Percentiles rank a stretch among this genome's conserved stretches.
Evolutionary conservation across 2,329 filamentous ascomycete genomes (phyloP).

Genomic region (Monilinia fructicola): DNA sequence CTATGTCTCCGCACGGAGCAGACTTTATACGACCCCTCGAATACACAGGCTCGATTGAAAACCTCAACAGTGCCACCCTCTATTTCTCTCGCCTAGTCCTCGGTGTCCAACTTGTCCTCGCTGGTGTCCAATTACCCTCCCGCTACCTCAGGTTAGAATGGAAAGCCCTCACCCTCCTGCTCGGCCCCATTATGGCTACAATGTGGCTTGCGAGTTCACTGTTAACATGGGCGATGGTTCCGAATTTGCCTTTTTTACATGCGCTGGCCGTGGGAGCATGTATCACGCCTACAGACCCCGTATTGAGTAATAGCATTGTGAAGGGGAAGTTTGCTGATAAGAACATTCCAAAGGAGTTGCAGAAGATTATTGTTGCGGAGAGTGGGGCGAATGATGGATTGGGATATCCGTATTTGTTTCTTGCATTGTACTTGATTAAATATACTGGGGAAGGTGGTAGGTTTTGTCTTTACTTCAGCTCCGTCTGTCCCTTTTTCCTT

Average conservation of each 20-base stretch:
- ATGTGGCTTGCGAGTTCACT: constrained; percentile 88
- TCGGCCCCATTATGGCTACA: constrained; percentile 78
- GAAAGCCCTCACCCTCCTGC: constrained; percentile 69
- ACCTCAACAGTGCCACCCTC: constrained; percentile 71
- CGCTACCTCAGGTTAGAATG: constrained; percentile 78
- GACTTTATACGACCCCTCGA: constrained; percentile 74
- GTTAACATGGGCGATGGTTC: constrained; percentile 74
- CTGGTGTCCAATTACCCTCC: constrained; percentile 82
- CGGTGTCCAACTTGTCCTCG: constrained; percentile 85
- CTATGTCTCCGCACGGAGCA: constrained; percentile 74
- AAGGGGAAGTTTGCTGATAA: constrained; percentile 93
- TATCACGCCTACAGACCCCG: constrained; percentile 88
- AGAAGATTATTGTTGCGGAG: constrained; percentile 77
- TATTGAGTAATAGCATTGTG: constrained; percentile 84
- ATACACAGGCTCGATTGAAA: constrained; percentile 62
- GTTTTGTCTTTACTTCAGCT: constrained; percentile 44
- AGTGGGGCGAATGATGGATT: constrained; percentile 83
- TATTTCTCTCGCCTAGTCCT: constrained; percentile 85
- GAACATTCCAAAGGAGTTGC: constrained; percentile 78
- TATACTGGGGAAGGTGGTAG: constrained; percentile 57
- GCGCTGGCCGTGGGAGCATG: constrained; percentile 80
- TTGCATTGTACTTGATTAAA: constrained; percentile 81
- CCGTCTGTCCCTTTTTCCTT: neutral
- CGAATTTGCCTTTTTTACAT: constrained; percentile 70
- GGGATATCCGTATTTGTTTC: constrained; percentile 85